A percentile compares a stretch with the other conserved stretches of the same genome.
Evolutionary conservation across 2,329 filamentous ascomycete species (phyloP).

Genomic region (Chaetomiaceae sp.): DNA sequence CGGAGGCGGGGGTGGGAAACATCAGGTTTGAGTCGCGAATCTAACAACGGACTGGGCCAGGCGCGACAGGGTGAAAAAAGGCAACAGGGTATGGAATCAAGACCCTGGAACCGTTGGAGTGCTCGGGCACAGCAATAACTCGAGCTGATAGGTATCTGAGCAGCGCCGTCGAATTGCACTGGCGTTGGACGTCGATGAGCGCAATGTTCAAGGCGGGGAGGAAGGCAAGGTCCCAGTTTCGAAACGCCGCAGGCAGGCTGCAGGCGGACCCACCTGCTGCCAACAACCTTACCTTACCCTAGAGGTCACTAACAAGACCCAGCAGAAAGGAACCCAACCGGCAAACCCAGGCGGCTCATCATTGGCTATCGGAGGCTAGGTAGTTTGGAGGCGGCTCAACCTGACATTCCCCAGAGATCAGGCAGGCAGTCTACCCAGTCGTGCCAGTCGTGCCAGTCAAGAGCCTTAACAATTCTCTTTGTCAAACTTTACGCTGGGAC

Average conservation of each 20-base stretch:
- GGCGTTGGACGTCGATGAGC: too few species aligned
- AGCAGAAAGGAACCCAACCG: constrained; percentile 12
- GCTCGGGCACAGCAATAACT: too few species aligned
- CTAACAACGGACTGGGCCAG: not conserved
- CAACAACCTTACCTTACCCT: constrained; percentile 5
- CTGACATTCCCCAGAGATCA: too few species aligned
- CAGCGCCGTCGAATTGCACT: too few species aligned
- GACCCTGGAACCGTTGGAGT: not conserved
- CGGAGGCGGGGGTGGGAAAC: not conserved
- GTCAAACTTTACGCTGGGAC: too few species aligned
- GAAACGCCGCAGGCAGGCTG: not conserved
- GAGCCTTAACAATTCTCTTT: too few species aligned
- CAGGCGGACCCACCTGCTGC: constrained; percentile 1
- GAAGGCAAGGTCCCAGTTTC: not conserved
- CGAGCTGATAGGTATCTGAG: too few species aligned
- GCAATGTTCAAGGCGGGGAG: not conserved
- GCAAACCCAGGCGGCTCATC: not conserved
- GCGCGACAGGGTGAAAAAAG: not conserved
- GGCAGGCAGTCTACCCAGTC: too few species aligned
- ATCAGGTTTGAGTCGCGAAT: not conserved
- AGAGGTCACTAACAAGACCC: not conserved
- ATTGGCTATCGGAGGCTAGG: too few species aligned
- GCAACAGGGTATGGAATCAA: not conserved
- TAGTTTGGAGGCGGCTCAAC: not conserved
- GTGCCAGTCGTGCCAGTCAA: too few species aligned